Percentiles rank a stretch among this genome's conserved stretches.
phyloP scores from a whole-genome alignment of 179 eudicot genomes.

The Drosera spatulata region DNA sequence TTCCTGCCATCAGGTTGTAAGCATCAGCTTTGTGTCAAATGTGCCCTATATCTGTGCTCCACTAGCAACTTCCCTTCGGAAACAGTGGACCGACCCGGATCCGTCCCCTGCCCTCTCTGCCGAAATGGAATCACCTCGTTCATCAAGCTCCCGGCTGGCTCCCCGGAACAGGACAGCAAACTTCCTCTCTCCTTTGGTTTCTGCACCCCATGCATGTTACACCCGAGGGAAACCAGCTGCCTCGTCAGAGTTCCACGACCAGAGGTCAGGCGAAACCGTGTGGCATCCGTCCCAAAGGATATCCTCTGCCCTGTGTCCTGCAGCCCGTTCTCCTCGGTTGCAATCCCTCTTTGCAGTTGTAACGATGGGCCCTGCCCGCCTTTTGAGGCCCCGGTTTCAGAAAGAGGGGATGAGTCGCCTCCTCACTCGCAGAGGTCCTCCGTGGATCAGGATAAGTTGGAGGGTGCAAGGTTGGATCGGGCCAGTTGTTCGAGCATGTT shows the following conservation, averaged over 20 bases:
- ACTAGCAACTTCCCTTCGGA: conserved; percentile 58
- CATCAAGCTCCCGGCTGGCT: conserved; percentile 42
- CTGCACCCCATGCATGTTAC: conserved; percentile 88
- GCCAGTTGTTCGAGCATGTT: conserved; percentile 89
- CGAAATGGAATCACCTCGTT: conserved; percentile 65
- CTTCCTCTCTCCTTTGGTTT: conserved; percentile 57
- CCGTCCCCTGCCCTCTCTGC: conserved; percentile 90
- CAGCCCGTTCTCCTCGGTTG: conserved; percentile 78
- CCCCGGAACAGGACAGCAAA: conserved; percentile 49
- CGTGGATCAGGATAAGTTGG: conserved; percentile 40
- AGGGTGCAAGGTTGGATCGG: conserved; percentile 54
- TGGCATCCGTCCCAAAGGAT: conserved; percentile 67
- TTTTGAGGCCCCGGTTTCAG: conserved; percentile 46
- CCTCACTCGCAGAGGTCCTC: conserved; percentile 27
- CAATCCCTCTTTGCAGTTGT: conserved; percentile 73
- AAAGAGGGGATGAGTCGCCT: conserved; percentile 48
- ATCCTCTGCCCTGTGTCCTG: conserved; percentile 81
- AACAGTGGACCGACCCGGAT: conserved; percentile 65
- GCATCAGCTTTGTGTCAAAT: conserved; percentile 82
- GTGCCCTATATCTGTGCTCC: conserved; percentile 86
- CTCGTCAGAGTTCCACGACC: conserved; percentile 27
- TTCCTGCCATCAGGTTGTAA: conserved; percentile 55
- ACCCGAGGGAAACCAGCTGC: conserved; percentile 43
- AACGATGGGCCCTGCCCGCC: conserved; percentile 74
- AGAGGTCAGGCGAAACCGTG: conserved; percentile 53